Evolutionary conservation across 345 rosid species (phyloP).

Genomic region (Eutrema heterophyllum): DNA sequence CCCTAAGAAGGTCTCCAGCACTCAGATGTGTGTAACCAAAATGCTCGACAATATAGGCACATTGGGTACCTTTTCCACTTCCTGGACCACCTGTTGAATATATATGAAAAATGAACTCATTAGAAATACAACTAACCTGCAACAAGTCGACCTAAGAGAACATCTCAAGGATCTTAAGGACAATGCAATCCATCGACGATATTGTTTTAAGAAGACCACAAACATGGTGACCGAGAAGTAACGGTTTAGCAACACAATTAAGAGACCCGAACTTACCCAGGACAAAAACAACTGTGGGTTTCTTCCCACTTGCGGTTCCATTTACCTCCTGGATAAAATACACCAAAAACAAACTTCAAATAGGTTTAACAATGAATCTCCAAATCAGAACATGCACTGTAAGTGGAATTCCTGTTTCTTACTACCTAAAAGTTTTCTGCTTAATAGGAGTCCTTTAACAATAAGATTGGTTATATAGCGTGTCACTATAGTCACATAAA

Average conservation of each 20-base stretch:
- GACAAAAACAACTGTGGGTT: constrained; percentile 82
- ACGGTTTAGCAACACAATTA: background rate
- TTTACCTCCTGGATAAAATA: constrained; percentile 44
- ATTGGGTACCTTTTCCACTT: constrained; percentile 89
- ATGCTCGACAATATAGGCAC: constrained; percentile 60
- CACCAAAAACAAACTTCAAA: background rate
- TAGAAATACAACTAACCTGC: background rate
- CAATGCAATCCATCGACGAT: background rate
- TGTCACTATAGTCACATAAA: background rate
- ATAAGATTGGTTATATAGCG: background rate
- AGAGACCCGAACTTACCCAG: constrained; percentile 48
- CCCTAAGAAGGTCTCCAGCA: constrained; percentile 87
- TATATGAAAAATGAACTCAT: constrained; percentile 8
- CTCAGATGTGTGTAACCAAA: constrained; percentile 80
- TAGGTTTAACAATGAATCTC: background rate
- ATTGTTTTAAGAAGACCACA: background rate
- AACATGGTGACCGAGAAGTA: background rate
- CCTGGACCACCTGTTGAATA: constrained; percentile 85
- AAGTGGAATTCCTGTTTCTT: background rate
- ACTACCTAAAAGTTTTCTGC: too few species aligned
- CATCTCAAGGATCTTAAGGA: background rate
- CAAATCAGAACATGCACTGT: background rate
- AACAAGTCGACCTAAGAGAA: background rate
- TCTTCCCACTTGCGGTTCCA: constrained; percentile 48
- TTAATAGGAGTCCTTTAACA: background rate